phyloP scores from a whole-genome alignment of 1,284 basidiomycete genomes.

The Sparassis latifolia region DNA sequence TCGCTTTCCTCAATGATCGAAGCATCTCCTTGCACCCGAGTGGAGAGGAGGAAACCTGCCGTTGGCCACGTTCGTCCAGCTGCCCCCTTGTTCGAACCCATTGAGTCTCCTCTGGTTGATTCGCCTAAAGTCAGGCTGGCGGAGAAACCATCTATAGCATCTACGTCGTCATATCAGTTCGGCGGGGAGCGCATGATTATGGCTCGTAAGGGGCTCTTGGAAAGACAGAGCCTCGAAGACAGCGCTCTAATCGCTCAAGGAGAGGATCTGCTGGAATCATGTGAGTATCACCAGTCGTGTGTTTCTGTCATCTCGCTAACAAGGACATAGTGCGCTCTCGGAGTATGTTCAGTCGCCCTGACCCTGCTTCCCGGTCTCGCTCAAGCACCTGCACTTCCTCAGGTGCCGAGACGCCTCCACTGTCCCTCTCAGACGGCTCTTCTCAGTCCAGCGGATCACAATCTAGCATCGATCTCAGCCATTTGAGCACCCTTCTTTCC shows the following conservation, averaged over 20 bases:
- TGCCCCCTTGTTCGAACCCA: conserved; percentile 24
- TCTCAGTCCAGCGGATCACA: conserved; percentile 63
- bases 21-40: conserved; percentile 61
- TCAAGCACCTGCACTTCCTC: conserved; percentile 61
- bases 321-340: conserved; percentile 32
- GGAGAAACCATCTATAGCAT: conserved; percentile 56
- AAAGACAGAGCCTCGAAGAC: conserved; percentile 63
- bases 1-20: conserved; percentile 63
- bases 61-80: conserved; percentile 19
- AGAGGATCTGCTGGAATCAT: conserved; percentile 47
- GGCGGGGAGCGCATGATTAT: conserved; percentile 62
- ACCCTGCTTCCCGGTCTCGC: conserved; percentile 45
- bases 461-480: conserved; percentile 67
- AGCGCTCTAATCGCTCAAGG: conserved; percentile 55
- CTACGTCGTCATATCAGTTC: conserved; percentile 54
- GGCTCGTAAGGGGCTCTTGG: conserved; percentile 52
- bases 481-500: conserved; percentile 49
- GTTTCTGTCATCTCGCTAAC: neutral
- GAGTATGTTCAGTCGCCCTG: conserved; percentile 54
- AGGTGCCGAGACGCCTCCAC: conserved; percentile 63
- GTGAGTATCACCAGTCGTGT: conserved; percentile 34
- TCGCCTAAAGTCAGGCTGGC: conserved; percentile 38
- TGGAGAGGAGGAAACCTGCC: conserved; percentile 54
- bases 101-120: conserved; percentile 27
- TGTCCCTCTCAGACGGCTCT: conserved; percentile 58